A percentile compares a stretch with the other conserved stretches of the same genome.
Evolutionary conservation across 1,284 basidiomycete genomes (phyloP).

Genomic region (Austroboletus niveus): DNA sequence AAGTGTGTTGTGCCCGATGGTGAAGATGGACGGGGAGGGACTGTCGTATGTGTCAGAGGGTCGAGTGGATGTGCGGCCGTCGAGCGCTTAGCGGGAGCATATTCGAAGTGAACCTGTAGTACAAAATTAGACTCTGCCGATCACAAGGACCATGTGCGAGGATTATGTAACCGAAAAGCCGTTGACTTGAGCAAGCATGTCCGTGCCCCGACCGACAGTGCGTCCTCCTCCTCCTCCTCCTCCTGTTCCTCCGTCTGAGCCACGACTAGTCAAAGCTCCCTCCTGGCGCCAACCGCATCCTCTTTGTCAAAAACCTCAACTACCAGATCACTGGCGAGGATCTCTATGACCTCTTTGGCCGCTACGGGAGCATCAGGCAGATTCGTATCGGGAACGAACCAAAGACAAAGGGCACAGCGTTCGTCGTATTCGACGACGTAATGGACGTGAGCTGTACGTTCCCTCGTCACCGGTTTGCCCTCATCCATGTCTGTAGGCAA

Average conservation of each 20-base stretch:
- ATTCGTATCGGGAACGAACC: conserved; percentile 89
- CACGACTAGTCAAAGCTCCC: conserved; percentile 69
- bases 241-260: conserved; percentile 3
- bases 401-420: conserved; percentile 95
- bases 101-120: conserved; percentile 2
- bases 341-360: conserved; percentile 95
- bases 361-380: conserved; percentile 96
- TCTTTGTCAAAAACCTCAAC: conserved; percentile 90
- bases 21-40: conserved; percentile 38
- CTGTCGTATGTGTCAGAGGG: conserved; percentile 60
- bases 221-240: conserved; percentile 23
- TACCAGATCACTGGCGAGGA: conserved; percentile 95
- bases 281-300: conserved; percentile 80
- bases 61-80: conserved; percentile 49
- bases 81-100: conserved; percentile 41
- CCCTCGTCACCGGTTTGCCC: neutral
- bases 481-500: conserved; percentile 57
- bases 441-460: conserved; percentile 69
- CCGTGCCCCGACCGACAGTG: conserved; percentile 64
- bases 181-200: conserved; percentile 42
- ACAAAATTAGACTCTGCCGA: neutral
- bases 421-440: conserved; percentile 88
- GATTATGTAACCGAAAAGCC: conserved; percentile 21
- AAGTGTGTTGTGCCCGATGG: conserved; percentile 57
- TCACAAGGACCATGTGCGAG: neutral